Percentiles rank a stretch among this genome's conserved stretches.
phyloP scores from a whole-genome alignment of 2,329 filamentous ascomycete genomes.

The Tolypocladium nubicola region DNA sequence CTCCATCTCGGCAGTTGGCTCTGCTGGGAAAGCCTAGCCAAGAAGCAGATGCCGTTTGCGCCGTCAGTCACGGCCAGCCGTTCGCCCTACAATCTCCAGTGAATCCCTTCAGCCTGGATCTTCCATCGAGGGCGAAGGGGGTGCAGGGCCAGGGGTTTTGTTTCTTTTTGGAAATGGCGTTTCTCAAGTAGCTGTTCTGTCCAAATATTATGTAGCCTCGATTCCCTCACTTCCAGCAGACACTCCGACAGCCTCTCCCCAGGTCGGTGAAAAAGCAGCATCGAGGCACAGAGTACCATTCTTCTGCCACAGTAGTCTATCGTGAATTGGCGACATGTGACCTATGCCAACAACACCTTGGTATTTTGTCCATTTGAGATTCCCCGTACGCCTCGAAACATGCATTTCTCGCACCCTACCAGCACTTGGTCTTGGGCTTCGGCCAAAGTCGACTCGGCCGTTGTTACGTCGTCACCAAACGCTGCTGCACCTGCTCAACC shows the following conservation, averaged over 20 bases:
- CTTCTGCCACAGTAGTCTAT: not conserved
- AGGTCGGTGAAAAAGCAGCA: too few species aligned
- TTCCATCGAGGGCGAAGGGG: not conserved
- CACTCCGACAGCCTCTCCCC: not conserved
- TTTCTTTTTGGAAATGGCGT: not conserved
- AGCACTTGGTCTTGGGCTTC: conserved; percentile 1
- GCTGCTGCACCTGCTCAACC: not conserved
- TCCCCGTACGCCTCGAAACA: conserved; percentile 1
- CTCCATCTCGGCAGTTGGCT: not conserved
- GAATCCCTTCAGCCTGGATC: not conserved
- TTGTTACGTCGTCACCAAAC: not conserved
- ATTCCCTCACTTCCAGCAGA: not conserved
- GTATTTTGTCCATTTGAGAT: conserved; percentile 1
- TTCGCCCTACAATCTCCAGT: not conserved
- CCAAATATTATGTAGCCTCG: not conserved
- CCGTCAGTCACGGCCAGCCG: not conserved
- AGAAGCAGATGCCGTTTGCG: not conserved
- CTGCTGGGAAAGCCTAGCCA: not conserved
- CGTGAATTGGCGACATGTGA: not conserved
- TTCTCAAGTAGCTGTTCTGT: not conserved
- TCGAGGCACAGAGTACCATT: not conserved
- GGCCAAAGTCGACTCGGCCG: not conserved
- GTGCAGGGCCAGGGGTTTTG: not conserved
- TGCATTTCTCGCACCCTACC: not conserved
- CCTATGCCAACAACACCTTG: not conserved